A percentile compares a stretch with the other conserved stretches of the same genome.
Conservation (phyloP, 2,329 filamentous ascomycete genomes). For the Tolypocladium capitatum region DNA sequence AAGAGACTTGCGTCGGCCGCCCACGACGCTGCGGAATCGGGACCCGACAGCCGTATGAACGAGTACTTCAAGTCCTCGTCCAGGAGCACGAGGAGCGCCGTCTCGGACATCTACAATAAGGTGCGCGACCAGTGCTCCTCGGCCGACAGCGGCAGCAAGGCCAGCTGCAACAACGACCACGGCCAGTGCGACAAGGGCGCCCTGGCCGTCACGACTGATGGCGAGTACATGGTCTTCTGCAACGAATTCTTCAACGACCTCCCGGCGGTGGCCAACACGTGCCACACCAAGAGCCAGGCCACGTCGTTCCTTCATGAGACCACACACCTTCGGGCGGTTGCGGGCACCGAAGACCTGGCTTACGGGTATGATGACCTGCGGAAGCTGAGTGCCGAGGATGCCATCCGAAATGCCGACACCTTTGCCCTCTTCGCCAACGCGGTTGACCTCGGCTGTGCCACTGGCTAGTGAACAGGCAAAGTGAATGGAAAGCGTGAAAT, state of each 20-base stretch:
- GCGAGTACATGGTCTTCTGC: conserved; percentile 45
- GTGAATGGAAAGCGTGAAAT: no score
- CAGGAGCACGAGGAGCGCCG: conserved; percentile 27
- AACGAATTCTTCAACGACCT: conserved; percentile 42
- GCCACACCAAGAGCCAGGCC: conserved; percentile 51
- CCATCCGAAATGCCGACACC: conserved; percentile 49
- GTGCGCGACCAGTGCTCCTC: conserved; percentile 42
- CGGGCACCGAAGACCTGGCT: conserved; percentile 45
- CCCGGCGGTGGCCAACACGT: conserved; percentile 31
- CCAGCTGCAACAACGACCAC: conserved; percentile 46
- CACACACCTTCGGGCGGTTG: conserved; percentile 42
- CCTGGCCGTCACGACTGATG: conserved; percentile 48
- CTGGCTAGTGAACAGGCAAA: no score
- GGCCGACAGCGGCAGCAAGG: conserved; percentile 34
- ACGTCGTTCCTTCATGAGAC: conserved; percentile 52
- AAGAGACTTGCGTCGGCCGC: conserved; percentile 37
- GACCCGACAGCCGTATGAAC: conserved; percentile 31
- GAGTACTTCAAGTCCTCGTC: conserved; percentile 51
- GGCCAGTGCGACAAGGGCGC: conserved; percentile 34
- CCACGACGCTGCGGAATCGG: conserved; percentile 33
- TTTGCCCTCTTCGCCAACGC: conserved; percentile 27
- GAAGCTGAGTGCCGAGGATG: conserved; percentile 31
- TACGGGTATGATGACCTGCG: conserved; percentile 40
- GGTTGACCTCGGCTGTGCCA: conserved; percentile 10
- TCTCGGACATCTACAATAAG: conserved; percentile 33